Evolutionary conservation across 1,284 basidiomycete species (phyloP), one percentile per base, ranked within the genome.

Genomic region (Prillingera fragicola): DNA sequence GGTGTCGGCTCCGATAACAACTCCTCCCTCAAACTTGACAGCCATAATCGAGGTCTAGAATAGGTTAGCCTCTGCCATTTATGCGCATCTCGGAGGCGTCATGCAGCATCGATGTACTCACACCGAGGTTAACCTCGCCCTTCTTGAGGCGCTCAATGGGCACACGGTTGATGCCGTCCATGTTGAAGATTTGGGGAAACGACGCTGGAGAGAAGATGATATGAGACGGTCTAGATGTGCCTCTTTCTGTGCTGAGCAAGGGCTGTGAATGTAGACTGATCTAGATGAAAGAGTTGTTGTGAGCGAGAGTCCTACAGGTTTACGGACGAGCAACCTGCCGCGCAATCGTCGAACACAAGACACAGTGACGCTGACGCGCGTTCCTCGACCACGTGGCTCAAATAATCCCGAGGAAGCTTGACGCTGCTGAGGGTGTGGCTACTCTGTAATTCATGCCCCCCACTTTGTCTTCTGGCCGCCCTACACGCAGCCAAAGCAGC

Each of bases 41-140:
- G 94, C 94, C 95, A 98, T 98, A 72, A 99, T 99, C 37, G 94
- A 97, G 43, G 94, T 99, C 86, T 92, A 62, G 12, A 19, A 3
- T 6, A 15, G 8, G 24, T n/a, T n/a, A n/a, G n/a, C n/a, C n/a
- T n/a, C n/a, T n/a, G n/a, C n/a, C n/a, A n/a, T n/a, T n/a, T n/a
- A n/a, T n/a, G n/a, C n/a, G n/a, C n/a, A n/a, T n/a, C n/a, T n/a
- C n/a, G n/a, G n/a, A n/a, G n/a, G n/a, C n/a, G n/a, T n/a, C n/a
- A n/a, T n/a, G n/a, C n/a, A n/a, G n/a, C n/a, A n/a, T n/a, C n/a
- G n/a, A n/a, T n/a, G n/a, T n/a, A 78, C 87, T 56, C 72, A 94
- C 90, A 56, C 90, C 90, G 58, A 94, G 82, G 78, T 94, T 91
- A 65, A 94, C 85, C 77, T 95, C 90, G 56, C 90, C 90, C 43